A percentile compares a stretch with the other conserved stretches of the same genome.
Evolutionary conservation across 345 rosid species (phyloP).

Genomic region (Reutealis trisperma): DNA sequence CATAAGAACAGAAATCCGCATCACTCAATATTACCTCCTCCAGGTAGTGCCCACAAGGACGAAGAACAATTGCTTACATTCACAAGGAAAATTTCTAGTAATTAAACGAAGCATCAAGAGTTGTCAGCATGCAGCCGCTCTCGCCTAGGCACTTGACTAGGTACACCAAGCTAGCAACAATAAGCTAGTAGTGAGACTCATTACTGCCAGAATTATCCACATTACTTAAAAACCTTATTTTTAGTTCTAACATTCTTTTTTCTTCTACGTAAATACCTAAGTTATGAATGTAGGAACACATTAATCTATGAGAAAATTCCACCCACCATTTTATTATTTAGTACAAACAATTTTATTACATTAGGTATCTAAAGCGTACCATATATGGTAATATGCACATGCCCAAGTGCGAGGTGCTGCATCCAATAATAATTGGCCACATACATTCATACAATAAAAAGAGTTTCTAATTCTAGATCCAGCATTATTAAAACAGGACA

Average conservation of each 20-base stretch:
- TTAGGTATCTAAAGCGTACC: not conserved
- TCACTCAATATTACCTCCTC: slow-evolving; percentile 12
- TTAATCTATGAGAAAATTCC: not conserved
- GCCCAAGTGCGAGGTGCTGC: not conserved
- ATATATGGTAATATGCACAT: not conserved
- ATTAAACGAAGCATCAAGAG: slow-evolving; percentile 9
- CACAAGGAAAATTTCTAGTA: slow-evolving; percentile 17
- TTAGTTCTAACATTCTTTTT: too few relatives aligned
- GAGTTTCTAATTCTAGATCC: not conserved
- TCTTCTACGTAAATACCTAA: not conserved
- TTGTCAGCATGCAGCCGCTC: slow-evolving; percentile 17
- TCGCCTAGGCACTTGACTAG: slow-evolving; percentile 20
- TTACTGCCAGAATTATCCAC: not conserved
- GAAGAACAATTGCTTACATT: slow-evolving; percentile 17
- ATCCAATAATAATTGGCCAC: not conserved
- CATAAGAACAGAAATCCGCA: not conserved
- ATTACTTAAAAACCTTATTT: slow-evolving; percentile 1
- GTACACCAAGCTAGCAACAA: slow-evolving; percentile 19
- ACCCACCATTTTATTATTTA: not conserved
- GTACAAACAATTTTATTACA: too few relatives aligned
- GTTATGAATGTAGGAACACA: not conserved
- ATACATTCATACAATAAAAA: too few relatives aligned
- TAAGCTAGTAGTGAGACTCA: slow-evolving; percentile 18
- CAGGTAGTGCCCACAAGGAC: slow-evolving; percentile 12
- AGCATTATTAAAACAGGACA: not conserved